Base-by-base conservation (phyloP, 2,329 filamentous ascomycete species). In the Fusarium kyushuense region DNA sequence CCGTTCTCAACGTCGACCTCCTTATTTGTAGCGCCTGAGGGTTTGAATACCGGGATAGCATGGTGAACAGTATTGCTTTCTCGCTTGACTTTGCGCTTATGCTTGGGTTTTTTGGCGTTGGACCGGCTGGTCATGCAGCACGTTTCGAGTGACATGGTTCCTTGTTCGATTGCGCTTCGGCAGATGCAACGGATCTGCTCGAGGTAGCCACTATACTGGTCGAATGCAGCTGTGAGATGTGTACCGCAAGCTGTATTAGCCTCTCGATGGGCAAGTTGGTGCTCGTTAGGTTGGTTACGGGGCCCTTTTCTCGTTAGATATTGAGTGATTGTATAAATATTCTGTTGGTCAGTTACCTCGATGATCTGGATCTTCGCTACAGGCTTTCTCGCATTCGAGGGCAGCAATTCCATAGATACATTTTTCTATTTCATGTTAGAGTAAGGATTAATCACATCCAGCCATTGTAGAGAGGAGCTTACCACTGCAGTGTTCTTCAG, bases 181-280 rank as follows among this genome's bases (percentile, higher is more conserved):
- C 78, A 79, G 61, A 79, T 79, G 67, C 78, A 80, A 3, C 77
- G 77, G n/a, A 76, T 76, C 12, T 74, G 72, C 42, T 78, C 74
- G n/a, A 80, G 74, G 47, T 79, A 78, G 54, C 71, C 72, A 58
- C 70, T 76, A 51, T 80, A 79, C 43, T 76, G 74, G 19, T 78
- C 73, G 43, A 79, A 77, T 1, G 78, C 78, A 25, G 71, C 72
- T 48, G 64, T 58, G 1, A 79, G 70, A 48, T 80, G 78, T 32
- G 72, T 72, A 36, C 52, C 74, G 46, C 78, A 79, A 10, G 78
- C 77, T 9, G 68, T 63, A 12, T 61, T 58, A 4, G 57, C 1
- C 3, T 55, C 12, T 10, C 69, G 55, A 12, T 41, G 30, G 1
- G 46, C 48, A 6, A 40, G 11, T 0, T 66, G 53, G 8, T 66